A percentile compares a stretch with the other conserved stretches of the same genome.
phyloP scores from a whole-genome alignment of 139 green algal genomes.

The Chlorella sp. region DNA sequence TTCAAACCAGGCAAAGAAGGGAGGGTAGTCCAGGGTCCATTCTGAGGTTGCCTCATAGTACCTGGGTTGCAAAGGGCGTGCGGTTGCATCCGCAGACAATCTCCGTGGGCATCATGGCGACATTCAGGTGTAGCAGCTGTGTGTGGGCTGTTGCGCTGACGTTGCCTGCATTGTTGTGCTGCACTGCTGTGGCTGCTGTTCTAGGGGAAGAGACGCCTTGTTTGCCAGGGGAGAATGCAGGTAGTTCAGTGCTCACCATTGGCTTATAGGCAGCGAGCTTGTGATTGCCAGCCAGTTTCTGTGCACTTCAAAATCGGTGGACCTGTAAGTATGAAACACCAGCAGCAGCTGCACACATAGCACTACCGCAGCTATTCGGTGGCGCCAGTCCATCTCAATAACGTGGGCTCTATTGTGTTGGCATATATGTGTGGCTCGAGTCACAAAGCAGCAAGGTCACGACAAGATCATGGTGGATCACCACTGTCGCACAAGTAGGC shows the following conservation, averaged over 20 bases:
- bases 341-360: too few species aligned
- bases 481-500: too few species aligned
- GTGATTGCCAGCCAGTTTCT: constrained; percentile 96
- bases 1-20: constrained; percentile 95
- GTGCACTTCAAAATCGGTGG: constrained; percentile 96
- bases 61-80: constrained; percentile 44
- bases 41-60: constrained; percentile 79
- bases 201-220: too few species aligned
- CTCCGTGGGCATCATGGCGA: background rate
- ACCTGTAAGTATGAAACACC: constrained; percentile 78
- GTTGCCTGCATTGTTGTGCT: background rate
- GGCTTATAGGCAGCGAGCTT: constrained; percentile 50
- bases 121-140: background rate
- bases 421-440: too few species aligned
- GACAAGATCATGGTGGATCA: too few species aligned
- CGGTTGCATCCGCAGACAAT: background rate
- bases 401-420: too few species aligned
- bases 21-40: constrained; percentile 97
- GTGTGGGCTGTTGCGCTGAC: background rate
- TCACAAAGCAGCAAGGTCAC: too few species aligned
- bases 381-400: too few species aligned
- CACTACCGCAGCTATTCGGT: too few species aligned
- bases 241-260: too few species aligned
- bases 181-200: background rate
- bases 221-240: too few species aligned